Percentiles rank a stretch among this genome's conserved stretches.
Evolutionary conservation across 1,139 yeast species (phyloP).

Genomic region (Kurtzmaniella quercitrusa): DNA sequence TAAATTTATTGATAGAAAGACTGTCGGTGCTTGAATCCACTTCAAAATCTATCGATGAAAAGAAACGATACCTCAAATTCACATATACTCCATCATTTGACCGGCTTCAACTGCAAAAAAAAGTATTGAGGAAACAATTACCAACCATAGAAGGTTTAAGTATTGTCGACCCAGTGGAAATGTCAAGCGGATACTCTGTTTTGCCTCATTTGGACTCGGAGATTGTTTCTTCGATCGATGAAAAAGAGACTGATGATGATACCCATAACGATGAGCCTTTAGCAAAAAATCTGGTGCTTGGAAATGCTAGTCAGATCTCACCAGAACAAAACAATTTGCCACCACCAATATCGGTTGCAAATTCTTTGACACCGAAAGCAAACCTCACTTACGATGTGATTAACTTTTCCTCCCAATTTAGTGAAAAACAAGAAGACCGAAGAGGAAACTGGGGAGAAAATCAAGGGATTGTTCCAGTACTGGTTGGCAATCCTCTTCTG

Average conservation of each 20-base stretch:
- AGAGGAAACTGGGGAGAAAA: constrained; percentile 1
- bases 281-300: neutral
- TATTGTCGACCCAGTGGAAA: constrained; percentile 2
- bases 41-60: constrained; percentile 32
- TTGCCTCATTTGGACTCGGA: constrained; percentile 8
- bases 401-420: constrained; percentile 11
- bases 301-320: neutral
- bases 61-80: constrained; percentile 21
- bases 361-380: neutral
- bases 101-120: constrained; percentile 9
- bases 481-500: neutral
- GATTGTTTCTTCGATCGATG: constrained; percentile 7
- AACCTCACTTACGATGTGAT: constrained; percentile 9
- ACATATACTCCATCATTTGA: constrained; percentile 20
- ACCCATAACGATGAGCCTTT: neutral
- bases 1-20: constrained; percentile 23
- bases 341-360: neutral
- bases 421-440: constrained; percentile 6
- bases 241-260: neutral
- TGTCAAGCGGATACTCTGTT: constrained; percentile 5
- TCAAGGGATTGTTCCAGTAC: too few species aligned
- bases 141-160: constrained; percentile 5
- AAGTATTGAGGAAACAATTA: neutral
- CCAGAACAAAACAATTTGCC: neutral
- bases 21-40: constrained; percentile 30